Evolutionary conservation across 306 rosid genomes (phyloP).

Genomic region (Calophaca sinica): DNA sequence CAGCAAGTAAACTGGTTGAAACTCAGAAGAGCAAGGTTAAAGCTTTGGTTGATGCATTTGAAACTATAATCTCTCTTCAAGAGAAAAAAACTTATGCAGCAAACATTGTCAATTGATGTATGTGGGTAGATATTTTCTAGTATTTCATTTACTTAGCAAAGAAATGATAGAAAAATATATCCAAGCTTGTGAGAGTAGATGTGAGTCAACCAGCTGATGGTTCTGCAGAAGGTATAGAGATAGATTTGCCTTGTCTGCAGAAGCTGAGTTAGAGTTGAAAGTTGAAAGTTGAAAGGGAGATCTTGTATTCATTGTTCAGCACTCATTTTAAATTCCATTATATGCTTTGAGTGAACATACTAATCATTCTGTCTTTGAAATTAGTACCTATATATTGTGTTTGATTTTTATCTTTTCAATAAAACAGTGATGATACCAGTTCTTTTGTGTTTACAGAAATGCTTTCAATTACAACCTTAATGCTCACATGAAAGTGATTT

Average conservation of each 20-base stretch:
- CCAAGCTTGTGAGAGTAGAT: slow-evolving; percentile 49
- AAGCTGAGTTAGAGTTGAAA: slow-evolving; percentile 46
- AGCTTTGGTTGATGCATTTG: slow-evolving; percentile 94
- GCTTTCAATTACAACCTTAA: neutral
- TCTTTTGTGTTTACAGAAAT: neutral
- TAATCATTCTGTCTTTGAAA: slow-evolving; percentile 9
- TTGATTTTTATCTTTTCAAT: slow-evolving; percentile 14
- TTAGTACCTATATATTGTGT: neutral
- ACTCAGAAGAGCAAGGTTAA: slow-evolving; percentile 77
- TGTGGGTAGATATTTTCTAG: slow-evolving; percentile 32
- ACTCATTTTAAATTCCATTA: slow-evolving; percentile 33
- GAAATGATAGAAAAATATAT: slow-evolving; percentile 43
- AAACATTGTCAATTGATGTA: slow-evolving; percentile 52
- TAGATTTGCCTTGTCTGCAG: slow-evolving; percentile 43
- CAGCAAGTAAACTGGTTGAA: slow-evolving; percentile 77
- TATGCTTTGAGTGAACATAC: slow-evolving; percentile 3
- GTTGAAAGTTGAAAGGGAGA: slow-evolving; percentile 34
- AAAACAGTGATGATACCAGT: neutral
- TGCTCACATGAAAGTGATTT: neutral
- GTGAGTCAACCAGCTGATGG: slow-evolving; percentile 48
- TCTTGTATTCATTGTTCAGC: slow-evolving; percentile 25
- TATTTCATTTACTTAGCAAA: slow-evolving; percentile 31
- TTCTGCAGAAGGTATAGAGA: slow-evolving; percentile 39
- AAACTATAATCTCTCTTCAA: slow-evolving; percentile 82
- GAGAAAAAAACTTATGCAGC: slow-evolving; percentile 57